phyloP scores from a whole-genome alignment of 2,329 filamentous ascomycete species.

The Xylaria sp. region DNA sequence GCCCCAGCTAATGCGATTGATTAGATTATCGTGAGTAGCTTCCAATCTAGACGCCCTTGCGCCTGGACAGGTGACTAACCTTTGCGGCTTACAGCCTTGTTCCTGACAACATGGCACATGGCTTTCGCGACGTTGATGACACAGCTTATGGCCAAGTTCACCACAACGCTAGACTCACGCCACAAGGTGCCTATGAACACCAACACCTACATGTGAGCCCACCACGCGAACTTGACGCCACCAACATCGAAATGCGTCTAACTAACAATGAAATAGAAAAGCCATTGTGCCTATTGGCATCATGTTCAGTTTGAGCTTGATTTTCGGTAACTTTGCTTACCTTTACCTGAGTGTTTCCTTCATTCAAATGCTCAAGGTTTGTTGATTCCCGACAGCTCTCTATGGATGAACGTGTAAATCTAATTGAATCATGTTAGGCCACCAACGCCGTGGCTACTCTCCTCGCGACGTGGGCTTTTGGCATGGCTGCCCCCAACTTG shows the following conservation, averaged over 20 bases:
- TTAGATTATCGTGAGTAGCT: conserved; percentile 35
- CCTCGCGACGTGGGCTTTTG: conserved; percentile 66
- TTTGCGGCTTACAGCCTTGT: conserved; percentile 49
- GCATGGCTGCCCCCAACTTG: conserved; percentile 55
- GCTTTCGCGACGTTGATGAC: conserved; percentile 70
- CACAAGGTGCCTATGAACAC: conserved; percentile 68
- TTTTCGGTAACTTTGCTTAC: conserved; percentile 72
- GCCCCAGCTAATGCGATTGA: conserved; percentile 18
- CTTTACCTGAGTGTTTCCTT: conserved; percentile 72
- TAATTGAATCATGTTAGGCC: conserved; percentile 48
- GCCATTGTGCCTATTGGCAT: conserved; percentile 71
- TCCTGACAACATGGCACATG: conserved; percentile 73
- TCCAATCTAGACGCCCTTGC: not conserved
- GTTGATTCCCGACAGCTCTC: conserved; percentile 33
- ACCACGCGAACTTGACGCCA: not conserved
- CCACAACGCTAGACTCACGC: conserved; percentile 66
- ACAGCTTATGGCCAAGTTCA: conserved; percentile 69
- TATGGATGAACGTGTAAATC: not conserved
- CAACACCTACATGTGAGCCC: conserved; percentile 58
- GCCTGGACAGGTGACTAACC: conserved; percentile 9
- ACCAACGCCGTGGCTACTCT: conserved; percentile 72
- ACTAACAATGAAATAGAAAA: conserved; percentile 40
- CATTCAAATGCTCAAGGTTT: conserved; percentile 72
- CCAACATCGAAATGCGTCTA: not conserved
- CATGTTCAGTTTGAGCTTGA: conserved; percentile 69